phyloP scores from a whole-genome alignment of 2,329 filamentous ascomycete species.

The Colletotrichum endophyticum region DNA sequence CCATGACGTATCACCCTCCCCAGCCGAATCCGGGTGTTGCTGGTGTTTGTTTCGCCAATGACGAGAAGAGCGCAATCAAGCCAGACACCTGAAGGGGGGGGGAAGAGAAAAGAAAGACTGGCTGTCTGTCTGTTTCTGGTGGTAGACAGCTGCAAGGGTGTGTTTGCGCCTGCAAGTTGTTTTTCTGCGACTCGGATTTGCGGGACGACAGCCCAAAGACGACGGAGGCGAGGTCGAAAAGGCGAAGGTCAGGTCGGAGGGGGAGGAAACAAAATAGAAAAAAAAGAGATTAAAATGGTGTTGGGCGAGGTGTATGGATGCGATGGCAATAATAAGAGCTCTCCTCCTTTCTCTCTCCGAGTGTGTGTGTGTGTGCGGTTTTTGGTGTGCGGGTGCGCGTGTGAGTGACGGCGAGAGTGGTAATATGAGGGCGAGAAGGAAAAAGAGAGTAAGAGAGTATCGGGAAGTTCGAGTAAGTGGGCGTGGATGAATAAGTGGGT shows the following conservation, averaged over 20 bases:
- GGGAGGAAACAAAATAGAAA: neutral
- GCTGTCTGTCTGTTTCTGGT: neutral
- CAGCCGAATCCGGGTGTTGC: conserved; percentile 2
- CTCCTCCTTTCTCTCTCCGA: neutral
- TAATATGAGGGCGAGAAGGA: neutral
- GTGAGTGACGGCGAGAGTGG: neutral
- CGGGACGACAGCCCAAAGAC: neutral
- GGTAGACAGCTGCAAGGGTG: neutral
- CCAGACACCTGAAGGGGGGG: neutral
- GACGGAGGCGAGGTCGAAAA: neutral
- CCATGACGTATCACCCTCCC: conserved; percentile 29
- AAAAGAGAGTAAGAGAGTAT: neutral
- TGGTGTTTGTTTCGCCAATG: conserved; percentile 17
- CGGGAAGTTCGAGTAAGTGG: neutral
- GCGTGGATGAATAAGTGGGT: conserved; percentile 15
- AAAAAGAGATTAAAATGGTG: neutral
- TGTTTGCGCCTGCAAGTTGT: neutral
- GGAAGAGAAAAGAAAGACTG: conserved; percentile 2
- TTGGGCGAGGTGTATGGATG: conserved; percentile 6
- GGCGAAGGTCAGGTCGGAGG: neutral
- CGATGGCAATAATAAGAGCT: conserved; percentile 1
- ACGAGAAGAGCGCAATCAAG: conserved; percentile 7
- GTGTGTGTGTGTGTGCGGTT: neutral
- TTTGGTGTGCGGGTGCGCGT: neutral
- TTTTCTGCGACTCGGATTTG: neutral